Evolutionary conservation across 495 filamentous ascomycete genomes (phyloP), one percentile per base, ranked within the genome.

Genomic region (Hypoxylon rickii): DNA sequence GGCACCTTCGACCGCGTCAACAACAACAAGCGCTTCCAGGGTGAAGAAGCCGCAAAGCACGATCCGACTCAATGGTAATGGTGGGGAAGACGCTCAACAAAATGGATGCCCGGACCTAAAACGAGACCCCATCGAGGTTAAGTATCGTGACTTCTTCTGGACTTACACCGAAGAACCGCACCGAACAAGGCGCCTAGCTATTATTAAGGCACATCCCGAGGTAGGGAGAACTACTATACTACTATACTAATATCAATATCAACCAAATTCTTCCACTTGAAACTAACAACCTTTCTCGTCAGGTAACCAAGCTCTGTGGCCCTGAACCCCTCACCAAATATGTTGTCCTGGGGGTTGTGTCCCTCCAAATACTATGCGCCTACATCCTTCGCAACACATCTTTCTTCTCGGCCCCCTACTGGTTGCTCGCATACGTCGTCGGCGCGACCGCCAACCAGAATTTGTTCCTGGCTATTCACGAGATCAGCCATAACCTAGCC

Each of bases 131-230:
- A 51, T 73, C 57, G 76, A 77, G 55, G 61, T 66, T 16, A 72
- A 68, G 40, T 72, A 76, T 63, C 70, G 70, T 39, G 77, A 83
- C 69, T 83, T 83, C 68, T 81, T 91, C 72, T 96, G 96, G 95
- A 96, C 95, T 20, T 97, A 97, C 63, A 96, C 94, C 7, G 95
- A 99, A 74, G 95, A 99, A 74, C 95, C 95, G 36, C 95, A 99
- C 73, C 83, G 90, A 53, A 93, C 94, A 33, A 76, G 95, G 65
- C 81, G 95, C 49, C 79, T 89, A 50, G 90, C 91, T 50, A 99
- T 99, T 63, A 97, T 99, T 76, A 97, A 96, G 76, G 95, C 95
- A 18, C 93, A 99, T 71, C 95, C 95, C 40, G 92, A 97, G 83
- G 94, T 96, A 79, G 44, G 44, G 19, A 17, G 33, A 38, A 32